Conservation (phyloP, 2,329 filamentous ascomycete species). For the Colletotrichum cordylinicola region DNA sequence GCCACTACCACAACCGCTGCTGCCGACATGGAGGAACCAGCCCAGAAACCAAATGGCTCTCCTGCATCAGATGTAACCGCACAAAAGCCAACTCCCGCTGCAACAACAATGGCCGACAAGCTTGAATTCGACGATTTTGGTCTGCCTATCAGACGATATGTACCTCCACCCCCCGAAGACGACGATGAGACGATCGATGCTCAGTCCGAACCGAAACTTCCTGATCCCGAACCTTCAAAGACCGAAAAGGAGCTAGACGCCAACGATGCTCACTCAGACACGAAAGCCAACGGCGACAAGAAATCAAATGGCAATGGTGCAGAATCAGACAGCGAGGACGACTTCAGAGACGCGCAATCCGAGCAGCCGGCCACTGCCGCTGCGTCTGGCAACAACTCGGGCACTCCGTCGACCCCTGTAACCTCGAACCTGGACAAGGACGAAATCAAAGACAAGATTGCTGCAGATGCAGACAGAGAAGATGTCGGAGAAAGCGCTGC, state of each 20-base stretch:
- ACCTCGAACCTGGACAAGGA: constrained; percentile 9
- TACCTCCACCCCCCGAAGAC: constrained; percentile 32
- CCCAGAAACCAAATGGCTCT: constrained; percentile 17
- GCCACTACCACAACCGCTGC: constrained; percentile 20
- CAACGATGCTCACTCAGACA: background rate
- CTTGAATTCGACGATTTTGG: constrained; percentile 74
- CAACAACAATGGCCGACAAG: constrained; percentile 34
- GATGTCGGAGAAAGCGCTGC: background rate
- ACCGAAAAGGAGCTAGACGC: constrained; percentile 6
- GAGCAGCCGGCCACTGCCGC: constrained; percentile 6
- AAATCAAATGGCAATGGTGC: background rate
- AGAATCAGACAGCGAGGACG: constrained; percentile 30
- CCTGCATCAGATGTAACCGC: constrained; percentile 26
- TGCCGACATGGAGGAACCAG: constrained; percentile 25
- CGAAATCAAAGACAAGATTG: background rate
- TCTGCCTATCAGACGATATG: constrained; percentile 63
- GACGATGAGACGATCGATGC: constrained; percentile 10
- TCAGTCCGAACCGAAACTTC: background rate
- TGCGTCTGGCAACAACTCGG: constrained; percentile 9
- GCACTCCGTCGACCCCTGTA: constrained; percentile 9
- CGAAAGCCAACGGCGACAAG: constrained; percentile 6
- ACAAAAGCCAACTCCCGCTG: constrained; percentile 32
- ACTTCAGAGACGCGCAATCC: constrained; percentile 32
- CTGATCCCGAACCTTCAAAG: background rate
- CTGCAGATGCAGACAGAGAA: constrained; percentile 1